Percentiles rank a stretch among this genome's conserved stretches.
These are phyloP conservation scores for Omphalea diandra DNA, from an alignment of 441 rosid genomes.

Conservation along the genomic window DNA sequence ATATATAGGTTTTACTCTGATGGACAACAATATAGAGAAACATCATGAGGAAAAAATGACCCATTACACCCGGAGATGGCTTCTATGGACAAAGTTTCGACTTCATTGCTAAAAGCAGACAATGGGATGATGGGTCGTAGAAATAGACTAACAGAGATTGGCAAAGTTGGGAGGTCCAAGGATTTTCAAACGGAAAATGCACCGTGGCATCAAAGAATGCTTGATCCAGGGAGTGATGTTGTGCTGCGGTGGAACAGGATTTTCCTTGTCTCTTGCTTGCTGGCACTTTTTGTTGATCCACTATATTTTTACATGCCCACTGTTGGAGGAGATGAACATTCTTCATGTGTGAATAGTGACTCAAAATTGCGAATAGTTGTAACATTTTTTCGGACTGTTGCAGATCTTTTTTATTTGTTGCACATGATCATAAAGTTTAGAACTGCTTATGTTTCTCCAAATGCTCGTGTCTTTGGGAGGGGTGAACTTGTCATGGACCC, in stretches of 20 bases:
- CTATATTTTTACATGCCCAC: constrained; percentile 76
- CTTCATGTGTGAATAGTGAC: constrained; percentile 67
- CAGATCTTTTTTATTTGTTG: constrained; percentile 81
- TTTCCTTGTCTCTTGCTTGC: constrained; percentile 70
- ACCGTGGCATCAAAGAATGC: constrained; percentile 68
- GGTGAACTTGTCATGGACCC: constrained; percentile 97
- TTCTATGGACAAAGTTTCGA: constrained; percentile 43
- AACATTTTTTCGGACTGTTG: constrained; percentile 73
- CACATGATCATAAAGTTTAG: constrained; percentile 86
- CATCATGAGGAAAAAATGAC: constrained; percentile 47
- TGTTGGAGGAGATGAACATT: constrained; percentile 38
- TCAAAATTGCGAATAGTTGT: constrained; percentile 49
- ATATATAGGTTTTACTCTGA: constrained; percentile 69
- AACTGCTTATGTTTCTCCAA: constrained; percentile 85
- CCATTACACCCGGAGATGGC: constrained; percentile 43
- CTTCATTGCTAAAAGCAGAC: constrained; percentile 52
- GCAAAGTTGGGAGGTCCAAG: constrained; percentile 45
- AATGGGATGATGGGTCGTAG: constrained; percentile 45
- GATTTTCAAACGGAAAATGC: constrained; percentile 37
- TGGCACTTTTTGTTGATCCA: constrained; percentile 91
- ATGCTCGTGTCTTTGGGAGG: constrained; percentile 87
- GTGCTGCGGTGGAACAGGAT: constrained; percentile 82
- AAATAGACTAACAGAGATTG: constrained; percentile 42
- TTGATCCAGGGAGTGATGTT: constrained; percentile 84
- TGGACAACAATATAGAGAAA: constrained; percentile 46